A percentile compares a stretch with the other conserved stretches of the same genome.
Conservation (phyloP, 2,329 filamentous ascomycete species). For the Xylaria sp. region DNA sequence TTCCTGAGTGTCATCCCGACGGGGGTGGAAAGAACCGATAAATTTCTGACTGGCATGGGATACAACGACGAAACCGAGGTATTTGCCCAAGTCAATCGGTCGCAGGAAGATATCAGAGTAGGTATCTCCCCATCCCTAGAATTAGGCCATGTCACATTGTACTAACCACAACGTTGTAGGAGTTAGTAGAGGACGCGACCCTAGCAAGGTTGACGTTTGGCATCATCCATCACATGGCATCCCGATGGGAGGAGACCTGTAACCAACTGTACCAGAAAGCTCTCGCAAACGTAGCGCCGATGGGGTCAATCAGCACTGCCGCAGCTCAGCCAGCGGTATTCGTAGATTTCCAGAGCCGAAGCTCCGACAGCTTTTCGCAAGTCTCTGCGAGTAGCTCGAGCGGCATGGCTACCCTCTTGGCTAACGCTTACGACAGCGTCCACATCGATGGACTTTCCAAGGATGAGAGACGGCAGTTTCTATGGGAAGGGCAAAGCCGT, state of each 20-base stretch:
- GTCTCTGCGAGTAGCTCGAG: neutral
- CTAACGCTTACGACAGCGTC: conserved; percentile 2
- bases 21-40: neutral
- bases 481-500: conserved; percentile 11
- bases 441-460: conserved; percentile 13
- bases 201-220: conserved; percentile 15
- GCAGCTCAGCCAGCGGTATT: neutral
- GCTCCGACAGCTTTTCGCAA: conserved; percentile 9
- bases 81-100: neutral
- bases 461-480: conserved; percentile 13
- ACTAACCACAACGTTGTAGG: neutral
- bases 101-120: conserved; percentile 15
- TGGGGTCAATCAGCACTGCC: conserved; percentile 12
- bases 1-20: conserved; percentile 3
- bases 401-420: conserved; percentile 2
- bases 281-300: conserved; percentile 5
- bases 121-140: neutral
- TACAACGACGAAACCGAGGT: conserved; percentile 8
- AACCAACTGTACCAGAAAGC: conserved; percentile 13
- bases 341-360: conserved; percentile 12
- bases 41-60: conserved; percentile 11
- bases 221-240: conserved; percentile 15
- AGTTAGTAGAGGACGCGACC: conserved; percentile 13
- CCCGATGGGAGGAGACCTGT: conserved; percentile 9
- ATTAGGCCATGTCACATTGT: neutral